These are phyloP conservation scores for Diaporthe aspalathi DNA, from an alignment of 2,329 filamentous ascomycete genomes.

Conservation along the genomic window DNA sequence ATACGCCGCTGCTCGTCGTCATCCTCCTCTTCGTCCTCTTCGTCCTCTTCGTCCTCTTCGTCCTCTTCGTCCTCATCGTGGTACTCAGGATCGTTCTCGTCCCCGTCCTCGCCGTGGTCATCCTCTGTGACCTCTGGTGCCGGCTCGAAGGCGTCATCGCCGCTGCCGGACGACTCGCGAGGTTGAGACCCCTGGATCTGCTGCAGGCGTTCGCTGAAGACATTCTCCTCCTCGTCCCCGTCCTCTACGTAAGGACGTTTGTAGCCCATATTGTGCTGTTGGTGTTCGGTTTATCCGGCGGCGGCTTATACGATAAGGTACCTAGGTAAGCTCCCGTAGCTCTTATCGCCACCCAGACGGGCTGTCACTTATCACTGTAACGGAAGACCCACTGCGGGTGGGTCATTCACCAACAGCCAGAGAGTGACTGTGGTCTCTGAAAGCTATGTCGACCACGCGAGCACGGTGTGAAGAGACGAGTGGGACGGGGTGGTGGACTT, in stretches of 20 bases:
- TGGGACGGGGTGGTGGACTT: too few relatives aligned
- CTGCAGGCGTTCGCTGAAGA: conserved; percentile 36
- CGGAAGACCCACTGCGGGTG: conserved; percentile 6
- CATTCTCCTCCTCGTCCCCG: conserved; percentile 39
- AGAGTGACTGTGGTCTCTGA: background rate
- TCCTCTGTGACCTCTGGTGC: conserved; percentile 34
- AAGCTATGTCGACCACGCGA: background rate
- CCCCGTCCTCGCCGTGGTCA: conserved; percentile 40
- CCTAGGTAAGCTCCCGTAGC: conserved; percentile 30
- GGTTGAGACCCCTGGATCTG: conserved; percentile 25
- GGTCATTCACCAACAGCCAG: conserved; percentile 9
- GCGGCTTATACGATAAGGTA: conserved; percentile 33
- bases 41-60: conserved; percentile 33
- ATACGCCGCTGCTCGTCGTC: conserved; percentile 38
- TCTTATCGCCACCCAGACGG: conserved; percentile 32
- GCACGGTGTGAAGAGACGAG: background rate
- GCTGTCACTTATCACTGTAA: background rate
- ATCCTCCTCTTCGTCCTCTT: conserved; percentile 46
- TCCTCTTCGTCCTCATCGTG: conserved; percentile 39
- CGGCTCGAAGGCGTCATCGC: conserved; percentile 38
- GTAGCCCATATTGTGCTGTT: conserved; percentile 38
- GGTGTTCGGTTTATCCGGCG: conserved; percentile 13
- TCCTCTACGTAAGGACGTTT: conserved; percentile 37
- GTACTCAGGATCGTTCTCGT: conserved; percentile 43
- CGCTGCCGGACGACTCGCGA: conserved; percentile 15